A percentile compares a stretch with the other conserved stretches of the same genome.
Conservation (phyloP, 345 rosid genomes). For the Acer saccharum region DNA sequence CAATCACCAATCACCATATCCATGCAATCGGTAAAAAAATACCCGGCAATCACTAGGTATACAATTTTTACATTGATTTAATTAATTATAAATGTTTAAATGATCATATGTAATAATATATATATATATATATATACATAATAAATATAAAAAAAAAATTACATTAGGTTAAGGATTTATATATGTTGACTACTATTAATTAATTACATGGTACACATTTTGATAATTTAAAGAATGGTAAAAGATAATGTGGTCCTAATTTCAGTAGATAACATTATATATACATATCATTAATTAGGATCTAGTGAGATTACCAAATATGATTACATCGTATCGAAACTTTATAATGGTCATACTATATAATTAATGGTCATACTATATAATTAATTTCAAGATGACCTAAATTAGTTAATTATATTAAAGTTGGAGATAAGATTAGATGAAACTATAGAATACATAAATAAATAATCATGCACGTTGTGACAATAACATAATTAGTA, state of each 20-base stretch:
- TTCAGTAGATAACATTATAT: neutral
- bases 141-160: too few relatives aligned
- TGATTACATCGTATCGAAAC: neutral
- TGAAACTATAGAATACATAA: too few relatives aligned
- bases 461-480: neutral
- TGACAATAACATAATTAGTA: neutral
- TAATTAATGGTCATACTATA: neutral
- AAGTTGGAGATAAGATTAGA: neutral
- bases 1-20: neutral
- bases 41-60: neutral
- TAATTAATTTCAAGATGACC: neutral
- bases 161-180: neutral
- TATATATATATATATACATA: too few relatives aligned
- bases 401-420: too few relatives aligned
- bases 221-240: neutral
- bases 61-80: neutral
- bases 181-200: neutral
- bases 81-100: neutral
- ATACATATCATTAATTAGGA: neutral
- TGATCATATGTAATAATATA: neutral
- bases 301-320: neutral
- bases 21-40: too few relatives aligned
- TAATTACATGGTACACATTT: neutral
- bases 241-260: slow-evolving; percentile 1
- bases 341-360: neutral